phyloP scores from a whole-genome alignment of 2,329 filamentous ascomycete species.

The Diaporthe humulicola region DNA sequence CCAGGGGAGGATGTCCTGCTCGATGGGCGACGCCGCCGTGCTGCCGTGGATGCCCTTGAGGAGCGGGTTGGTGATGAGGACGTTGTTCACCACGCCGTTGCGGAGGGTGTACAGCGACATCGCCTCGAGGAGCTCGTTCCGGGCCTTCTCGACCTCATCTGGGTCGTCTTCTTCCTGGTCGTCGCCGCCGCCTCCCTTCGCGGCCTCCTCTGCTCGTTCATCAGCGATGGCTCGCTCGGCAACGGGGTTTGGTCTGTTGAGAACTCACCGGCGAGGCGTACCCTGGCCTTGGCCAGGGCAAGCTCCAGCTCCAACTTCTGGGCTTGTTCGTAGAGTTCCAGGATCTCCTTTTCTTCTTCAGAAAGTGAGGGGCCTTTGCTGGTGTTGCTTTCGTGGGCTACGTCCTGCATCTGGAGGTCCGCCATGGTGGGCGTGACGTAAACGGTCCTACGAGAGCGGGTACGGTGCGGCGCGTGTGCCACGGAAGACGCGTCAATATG shows the following conservation, averaged over 20 bases:
- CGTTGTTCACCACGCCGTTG: slow-evolving; percentile 76
- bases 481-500: slow-evolving; percentile 14
- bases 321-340: slow-evolving; percentile 79
- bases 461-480: background rate
- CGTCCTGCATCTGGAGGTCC: slow-evolving; percentile 38
- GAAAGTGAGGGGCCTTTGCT: slow-evolving; percentile 62
- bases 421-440: slow-evolving; percentile 42
- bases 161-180: background rate
- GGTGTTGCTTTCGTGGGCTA: slow-evolving; percentile 48
- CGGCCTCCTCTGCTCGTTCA: slow-evolving; percentile 29
- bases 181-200: background rate
- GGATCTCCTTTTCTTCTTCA: slow-evolving; percentile 73
- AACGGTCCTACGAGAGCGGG: background rate
- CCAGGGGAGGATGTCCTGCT: slow-evolving; percentile 78
- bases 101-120: slow-evolving; percentile 78
- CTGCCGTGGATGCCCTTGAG: slow-evolving; percentile 82
- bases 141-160: slow-evolving; percentile 65
- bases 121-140: slow-evolving; percentile 77
- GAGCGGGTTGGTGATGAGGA: slow-evolving; percentile 80
- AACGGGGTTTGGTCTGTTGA: background rate
- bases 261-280: slow-evolving; percentile 33
- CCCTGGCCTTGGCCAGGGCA: slow-evolving; percentile 69
- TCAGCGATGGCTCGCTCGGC: background rate
- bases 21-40: slow-evolving; percentile 72
- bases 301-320: slow-evolving; percentile 80